Base-by-base conservation (phyloP, 768 basidiomycete genomes). In the Rhizopogon sp. region DNA sequence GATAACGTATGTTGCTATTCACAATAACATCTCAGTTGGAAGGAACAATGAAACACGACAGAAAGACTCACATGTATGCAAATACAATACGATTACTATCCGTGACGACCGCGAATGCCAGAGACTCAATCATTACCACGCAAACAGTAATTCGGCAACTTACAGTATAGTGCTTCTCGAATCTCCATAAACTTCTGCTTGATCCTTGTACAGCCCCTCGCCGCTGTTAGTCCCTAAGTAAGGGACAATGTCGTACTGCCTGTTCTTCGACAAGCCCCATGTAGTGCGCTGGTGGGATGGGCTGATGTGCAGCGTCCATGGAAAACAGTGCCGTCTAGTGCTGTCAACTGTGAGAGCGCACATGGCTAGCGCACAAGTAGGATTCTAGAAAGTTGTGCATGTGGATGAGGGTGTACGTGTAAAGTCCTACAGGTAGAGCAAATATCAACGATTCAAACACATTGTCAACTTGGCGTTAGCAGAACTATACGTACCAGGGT, bases 1-100 rank as follows among this genome's bases (percentile, higher is more conserved):
- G 64, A 54, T 37, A 61, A 59, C 2, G 64, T 68, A 39, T 68
- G 55, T 8, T 59, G 58, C 43, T 66, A 68, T 41, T 33, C 17
- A 16, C 43, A 11, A 22, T 9, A 20, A 20, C n/a, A 8, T 25
- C 6, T 59, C 43, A 55, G 45, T 50, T 33, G 8, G 11, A 11
- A 14, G 3, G 7, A 22, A 29, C 0, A 7, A 4, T 35, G 29
- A 29, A 10, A 31, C 33, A n/a, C 40, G 2, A 2, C 1, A 52
- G 3, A 53, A 35, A n/a, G 14, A 61, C 64, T 59, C 16, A 66
- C 64, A 60, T 66, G 55, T 57, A 43, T 6, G 60, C 60, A 44
- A 64, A 64, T 22, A 62, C 64, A 45, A 64, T 39, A 3, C 52
- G 62, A 11, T 55, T 53, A 1, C 49, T 52, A 17, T 66, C 64